Evolutionary conservation across 2,329 filamentous ascomycete species (phyloP).

Genomic region (Calonectria pauciramosa): DNA sequence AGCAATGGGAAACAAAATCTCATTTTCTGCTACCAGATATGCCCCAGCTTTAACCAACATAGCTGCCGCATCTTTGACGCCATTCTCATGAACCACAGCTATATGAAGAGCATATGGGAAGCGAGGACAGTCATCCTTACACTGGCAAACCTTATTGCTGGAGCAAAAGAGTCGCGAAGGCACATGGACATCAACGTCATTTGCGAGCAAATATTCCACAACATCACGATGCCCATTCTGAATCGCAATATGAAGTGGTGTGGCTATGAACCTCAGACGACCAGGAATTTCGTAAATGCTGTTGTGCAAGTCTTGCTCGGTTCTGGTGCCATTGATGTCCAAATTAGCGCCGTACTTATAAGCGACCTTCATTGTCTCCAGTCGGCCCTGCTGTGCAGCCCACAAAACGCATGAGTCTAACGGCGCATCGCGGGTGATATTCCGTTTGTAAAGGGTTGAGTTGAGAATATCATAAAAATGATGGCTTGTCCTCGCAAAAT

Average conservation of each 20-base stretch:
- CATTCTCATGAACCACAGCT: constrained; percentile 8
- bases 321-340: constrained; percentile 10
- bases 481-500: constrained; percentile 23
- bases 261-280: background rate
- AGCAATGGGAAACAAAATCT: constrained; percentile 16
- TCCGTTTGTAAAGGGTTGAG: constrained; percentile 12
- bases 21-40: background rate
- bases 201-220: constrained; percentile 28
- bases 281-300: background rate
- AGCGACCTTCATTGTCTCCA: constrained; percentile 26
- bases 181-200: constrained; percentile 19
- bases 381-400: constrained; percentile 18
- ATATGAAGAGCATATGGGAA: constrained; percentile 27
- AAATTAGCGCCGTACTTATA: constrained; percentile 17
- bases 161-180: constrained; percentile 15
- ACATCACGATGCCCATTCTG: constrained; percentile 25
- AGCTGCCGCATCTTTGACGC: constrained; percentile 5
- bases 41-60: constrained; percentile 28
- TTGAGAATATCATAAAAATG: constrained; percentile 26
- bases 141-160: background rate
- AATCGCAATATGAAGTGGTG: constrained; percentile 27
- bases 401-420: constrained; percentile 19
- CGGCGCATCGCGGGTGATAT: background rate
- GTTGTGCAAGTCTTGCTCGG: background rate
- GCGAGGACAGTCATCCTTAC: background rate